Conservation (phyloP, 2,329 filamentous ascomycete species). For the Exophiala phaeomuriformis region DNA sequence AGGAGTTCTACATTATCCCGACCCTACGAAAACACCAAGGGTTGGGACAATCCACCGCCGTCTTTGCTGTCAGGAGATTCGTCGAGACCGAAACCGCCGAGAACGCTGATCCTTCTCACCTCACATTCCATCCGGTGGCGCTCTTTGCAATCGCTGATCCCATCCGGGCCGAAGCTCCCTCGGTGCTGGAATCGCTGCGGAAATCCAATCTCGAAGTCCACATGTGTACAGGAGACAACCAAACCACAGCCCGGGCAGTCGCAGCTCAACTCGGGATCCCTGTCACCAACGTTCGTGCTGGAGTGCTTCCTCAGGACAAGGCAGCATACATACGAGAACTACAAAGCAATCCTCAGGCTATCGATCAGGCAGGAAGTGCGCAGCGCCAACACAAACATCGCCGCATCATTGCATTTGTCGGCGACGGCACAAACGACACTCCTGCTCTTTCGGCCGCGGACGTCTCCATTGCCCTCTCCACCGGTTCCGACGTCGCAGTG, state of each 20-base stretch:
- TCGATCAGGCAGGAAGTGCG: slow-evolving; percentile 32
- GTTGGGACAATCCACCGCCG: slow-evolving; percentile 39
- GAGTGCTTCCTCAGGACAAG: slow-evolving; percentile 79
- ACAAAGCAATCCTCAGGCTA: slow-evolving; percentile 40
- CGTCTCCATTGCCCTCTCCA: slow-evolving; percentile 73
- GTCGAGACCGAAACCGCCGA: slow-evolving; percentile 5
- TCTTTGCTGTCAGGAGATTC: slow-evolving; percentile 36
- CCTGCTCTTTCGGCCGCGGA: slow-evolving; percentile 74
- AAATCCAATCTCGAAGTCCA: slow-evolving; percentile 61
- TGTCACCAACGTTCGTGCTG: slow-evolving; percentile 67
- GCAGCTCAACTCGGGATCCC: slow-evolving; percentile 69
- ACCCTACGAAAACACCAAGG: slow-evolving; percentile 20
- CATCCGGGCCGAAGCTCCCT: slow-evolving; percentile 63
- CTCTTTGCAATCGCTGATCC: slow-evolving; percentile 74
- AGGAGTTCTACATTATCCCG: slow-evolving; percentile 14
- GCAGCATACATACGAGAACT: slow-evolving; percentile 37
- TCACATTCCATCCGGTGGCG: slow-evolving; percentile 48
- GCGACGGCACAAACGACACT: slow-evolving; percentile 80
- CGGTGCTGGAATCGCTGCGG: slow-evolving; percentile 59
- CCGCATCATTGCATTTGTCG: slow-evolving; percentile 70
- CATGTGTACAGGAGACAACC: slow-evolving; percentile 91
- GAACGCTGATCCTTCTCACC: not conserved
- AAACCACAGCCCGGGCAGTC: slow-evolving; percentile 73
- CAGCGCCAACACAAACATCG: slow-evolving; percentile 27
- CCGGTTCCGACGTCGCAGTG: slow-evolving; percentile 74